A percentile compares a stretch with the other conserved stretches of the same genome.
Conservation (phyloP, 192 early-diverging fungal genomes). For the Chytriomyces confervae region DNA sequence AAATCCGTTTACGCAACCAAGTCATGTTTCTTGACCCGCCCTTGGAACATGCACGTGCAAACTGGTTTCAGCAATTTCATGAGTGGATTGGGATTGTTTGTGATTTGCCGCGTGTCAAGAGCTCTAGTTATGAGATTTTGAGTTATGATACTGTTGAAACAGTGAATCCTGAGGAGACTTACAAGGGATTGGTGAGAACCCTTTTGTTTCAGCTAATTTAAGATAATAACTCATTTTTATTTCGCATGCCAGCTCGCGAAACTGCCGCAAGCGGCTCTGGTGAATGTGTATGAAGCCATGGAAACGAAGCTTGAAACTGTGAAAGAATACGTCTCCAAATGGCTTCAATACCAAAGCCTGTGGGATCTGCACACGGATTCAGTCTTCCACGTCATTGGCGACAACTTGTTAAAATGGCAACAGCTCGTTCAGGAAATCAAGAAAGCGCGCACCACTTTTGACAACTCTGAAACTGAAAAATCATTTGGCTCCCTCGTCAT, state of each 20-base stretch:
- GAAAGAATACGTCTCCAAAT: conserved; percentile 84
- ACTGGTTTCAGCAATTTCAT: conserved; percentile 90
- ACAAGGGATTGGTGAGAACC: conserved; percentile 64
- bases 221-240: no score
- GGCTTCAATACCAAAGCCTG: conserved; percentile 97
- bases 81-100: conserved; percentile 90
- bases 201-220: no score
- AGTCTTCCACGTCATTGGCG: conserved; percentile 82
- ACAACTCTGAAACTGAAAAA: conserved; percentile 90
- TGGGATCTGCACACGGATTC: conserved; percentile 95
- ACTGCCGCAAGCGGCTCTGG: conserved; percentile 70
- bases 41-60: conserved; percentile 88
- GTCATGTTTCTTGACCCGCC: conserved; percentile 97
- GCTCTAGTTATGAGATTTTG: conserved; percentile 85
- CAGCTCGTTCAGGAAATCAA: conserved; percentile 93
- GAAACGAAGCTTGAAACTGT: conserved; percentile 80
- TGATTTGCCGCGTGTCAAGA: conserved; percentile 81
- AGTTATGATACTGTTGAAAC: conserved; percentile 53
- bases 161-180: conserved; percentile 56
- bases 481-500: conserved; percentile 86
- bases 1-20: conserved; percentile 91
- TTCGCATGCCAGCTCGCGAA: conserved; percentile 75
- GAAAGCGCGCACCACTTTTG: conserved; percentile 91
- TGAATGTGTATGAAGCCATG: conserved; percentile 81
- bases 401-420: conserved; percentile 93